Evolutionary conservation across 2,329 filamentous ascomycete species (phyloP).

Genomic region (Penicillium corylophilum): DNA sequence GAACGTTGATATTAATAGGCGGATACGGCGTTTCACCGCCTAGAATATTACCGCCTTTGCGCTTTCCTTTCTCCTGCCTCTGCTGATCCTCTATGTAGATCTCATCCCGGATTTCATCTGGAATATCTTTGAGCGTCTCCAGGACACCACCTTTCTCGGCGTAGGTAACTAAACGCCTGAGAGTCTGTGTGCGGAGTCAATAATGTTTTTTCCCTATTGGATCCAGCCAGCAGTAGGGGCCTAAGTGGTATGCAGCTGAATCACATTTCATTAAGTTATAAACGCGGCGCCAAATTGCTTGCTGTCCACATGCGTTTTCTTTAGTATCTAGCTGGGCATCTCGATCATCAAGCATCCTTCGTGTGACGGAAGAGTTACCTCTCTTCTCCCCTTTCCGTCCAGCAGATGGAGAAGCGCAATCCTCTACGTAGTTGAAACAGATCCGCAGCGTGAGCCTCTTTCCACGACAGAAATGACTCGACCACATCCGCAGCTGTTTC

Average conservation of each 20-base stretch:
- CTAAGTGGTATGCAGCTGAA: constrained; percentile 6
- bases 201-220: constrained; percentile 15
- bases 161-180: constrained; percentile 14
- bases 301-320: constrained; percentile 3
- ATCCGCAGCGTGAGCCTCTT: constrained; percentile 9
- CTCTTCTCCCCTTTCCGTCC: constrained; percentile 9
- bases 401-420: background rate
- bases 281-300: constrained; percentile 4
- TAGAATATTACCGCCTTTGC: constrained; percentile 1
- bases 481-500: constrained; percentile 25
- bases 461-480: background rate
- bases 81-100: constrained; percentile 9
- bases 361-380: constrained; percentile 13
- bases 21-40: constrained; percentile 4
- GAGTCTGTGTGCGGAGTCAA: constrained; percentile 1
- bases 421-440: constrained; percentile 9
- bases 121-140: constrained; percentile 12
- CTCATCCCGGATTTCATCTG: constrained; percentile 5
- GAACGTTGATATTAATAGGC: constrained; percentile 14
- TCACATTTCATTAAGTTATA: constrained; percentile 8
- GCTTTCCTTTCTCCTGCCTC: constrained; percentile 1
- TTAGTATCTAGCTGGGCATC: constrained; percentile 11
- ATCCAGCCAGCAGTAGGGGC: constrained; percentile 13
- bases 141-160: constrained; percentile 13
- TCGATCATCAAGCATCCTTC: constrained; percentile 11